Evolutionary conservation across 306 rosid genomes (phyloP), one percentile per base, ranked within the genome.

Genomic region (Biancaea sappan): DNA sequence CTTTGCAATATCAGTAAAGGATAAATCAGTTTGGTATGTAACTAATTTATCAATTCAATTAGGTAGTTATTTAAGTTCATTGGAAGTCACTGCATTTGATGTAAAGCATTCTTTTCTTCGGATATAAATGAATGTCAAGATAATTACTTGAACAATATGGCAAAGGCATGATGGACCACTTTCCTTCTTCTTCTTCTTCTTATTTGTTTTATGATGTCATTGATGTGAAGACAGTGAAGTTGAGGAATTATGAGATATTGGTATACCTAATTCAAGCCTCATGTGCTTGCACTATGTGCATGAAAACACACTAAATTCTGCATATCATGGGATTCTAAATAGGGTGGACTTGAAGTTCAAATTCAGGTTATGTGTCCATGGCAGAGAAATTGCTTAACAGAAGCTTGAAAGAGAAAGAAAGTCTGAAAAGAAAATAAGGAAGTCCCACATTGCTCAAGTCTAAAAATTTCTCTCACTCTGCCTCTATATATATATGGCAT

Each of bases 1-100:
- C 73, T 83, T 83, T 83, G n/a, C 71, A 58, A 48, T 78, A 41
- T 67, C 71, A 63, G 37, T 61, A 43, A 74, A 74, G 73, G 80
- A 82, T 71, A 66, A 32, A 32, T 43, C 57, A 19, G 18, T 73
- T 74, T 74, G 76, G 71, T 63, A 74, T 78, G 58, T 78, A 34
- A 72, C 51, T 81, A 67, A 73, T 46, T 70, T 70, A 57, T 79
- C 40, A 47, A 69, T 50, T 71, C 48, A 64, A 18, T 71, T 65
- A 77, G 80, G 66, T 32, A 5, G 1, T 51, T 67, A 57, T 77
- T 60, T 35, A 43, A 81, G 74, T 58, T 4, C 73, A 63, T 71
- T 32, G 69, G 76, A 72, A 44, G 41, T 51, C 50, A 69, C 37
- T 77, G 77, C 74, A 71, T 57, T 78, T 58, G 29, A 43, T 32